Base-by-base conservation (phyloP, 2,329 filamentous ascomycete genomes). In the Cladosporium halotolerans region DNA sequence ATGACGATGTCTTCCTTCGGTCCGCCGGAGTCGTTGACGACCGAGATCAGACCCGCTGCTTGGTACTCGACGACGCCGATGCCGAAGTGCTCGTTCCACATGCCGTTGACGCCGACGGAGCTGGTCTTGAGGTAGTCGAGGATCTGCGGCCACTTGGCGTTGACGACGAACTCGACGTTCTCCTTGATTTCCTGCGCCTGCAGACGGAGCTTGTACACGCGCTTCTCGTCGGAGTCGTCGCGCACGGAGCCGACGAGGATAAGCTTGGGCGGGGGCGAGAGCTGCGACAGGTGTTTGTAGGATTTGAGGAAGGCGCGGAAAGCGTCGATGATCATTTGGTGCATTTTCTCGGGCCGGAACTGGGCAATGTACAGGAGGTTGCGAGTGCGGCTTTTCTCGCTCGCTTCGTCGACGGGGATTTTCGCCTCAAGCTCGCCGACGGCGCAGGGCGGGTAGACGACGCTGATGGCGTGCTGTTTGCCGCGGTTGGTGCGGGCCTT, bases 11-110 rank as follows among this genome's bases (percentile, higher is more conserved):
- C 93, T 57, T 89, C 72, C 71, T 93, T 96, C 2, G 93, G 93
- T 0, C 93, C 93, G 8, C 92, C 93, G 47, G 88, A 93, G 70
- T 96, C 79, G 64, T 99, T 93, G 8, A 97, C 93, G 0, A 99
- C 91, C 4, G 86, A 84, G 54, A 99, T 90, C 54, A 99, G 76
- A 1, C 93, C 93, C 0, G 93, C 93, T 3, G 93, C 93, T 68
- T 97, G 91, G 67, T 97, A 99, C 75, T 99, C 93, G 39, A 99
- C 93, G 13, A 97, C 91, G 1, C 93, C 93, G 55, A 99, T 99
- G 18, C 93, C 93, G 68, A 99, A 99, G 70, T 99, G 93, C 73
- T 99, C 93, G 68, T 96, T 97, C 92, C 93, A 99, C 93, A 99
- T 99, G 65, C 88, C 89, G 63, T 99, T 99, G 31, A 95, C 90